These are phyloP conservation scores for Actinomucor elegans DNA, from an alignment of 371 early-diverging fungal genomes.

Conservation along the genomic window DNA sequence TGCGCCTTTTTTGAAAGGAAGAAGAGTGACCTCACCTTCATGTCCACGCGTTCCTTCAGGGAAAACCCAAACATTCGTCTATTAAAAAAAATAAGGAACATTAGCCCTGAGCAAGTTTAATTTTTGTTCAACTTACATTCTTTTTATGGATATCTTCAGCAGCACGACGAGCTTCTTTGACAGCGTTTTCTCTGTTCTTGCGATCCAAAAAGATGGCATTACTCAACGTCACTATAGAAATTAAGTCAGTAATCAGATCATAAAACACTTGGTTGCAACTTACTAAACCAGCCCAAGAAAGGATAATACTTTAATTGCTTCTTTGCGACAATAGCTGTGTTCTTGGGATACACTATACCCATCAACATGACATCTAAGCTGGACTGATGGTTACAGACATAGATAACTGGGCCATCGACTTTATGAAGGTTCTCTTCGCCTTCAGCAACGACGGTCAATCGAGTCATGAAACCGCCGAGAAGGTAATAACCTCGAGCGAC, in stretches of 20 bases:
- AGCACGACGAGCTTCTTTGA: constrained; percentile 78
- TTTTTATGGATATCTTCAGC: constrained; percentile 73
- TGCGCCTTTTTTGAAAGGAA: constrained; percentile 93
- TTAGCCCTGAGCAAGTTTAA: too few relatives aligned
- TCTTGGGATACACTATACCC: constrained; percentile 71
- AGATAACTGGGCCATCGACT: constrained; percentile 60
- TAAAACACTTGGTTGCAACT: constrained; percentile 30
- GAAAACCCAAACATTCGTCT: constrained; percentile 85
- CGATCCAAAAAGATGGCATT: constrained; percentile 90
- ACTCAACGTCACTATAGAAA: constrained; percentile 63
- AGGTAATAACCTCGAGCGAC: constrained; percentile 60
- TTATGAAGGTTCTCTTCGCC: constrained; percentile 59
- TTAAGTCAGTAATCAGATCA: constrained; percentile 1
- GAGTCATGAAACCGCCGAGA: constrained; percentile 51
- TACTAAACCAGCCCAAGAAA: constrained; percentile 86
- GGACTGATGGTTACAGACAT: constrained; percentile 88
- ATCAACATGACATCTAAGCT: constrained; percentile 78
- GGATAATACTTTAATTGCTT: constrained; percentile 80
- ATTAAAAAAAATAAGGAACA: constrained; percentile 4
- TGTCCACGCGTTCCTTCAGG: constrained; percentile 94
- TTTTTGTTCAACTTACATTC: constrained; percentile 71
- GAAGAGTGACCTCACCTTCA: constrained; percentile 65
- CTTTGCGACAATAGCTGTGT: constrained; percentile 82
- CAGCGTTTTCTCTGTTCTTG: constrained; percentile 76
- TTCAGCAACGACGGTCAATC: constrained; percentile 58